Evolutionary conservation across 2,329 filamentous ascomycete genomes (phyloP).

Genomic region (Aspergillus brunneoviolaceus): DNA sequence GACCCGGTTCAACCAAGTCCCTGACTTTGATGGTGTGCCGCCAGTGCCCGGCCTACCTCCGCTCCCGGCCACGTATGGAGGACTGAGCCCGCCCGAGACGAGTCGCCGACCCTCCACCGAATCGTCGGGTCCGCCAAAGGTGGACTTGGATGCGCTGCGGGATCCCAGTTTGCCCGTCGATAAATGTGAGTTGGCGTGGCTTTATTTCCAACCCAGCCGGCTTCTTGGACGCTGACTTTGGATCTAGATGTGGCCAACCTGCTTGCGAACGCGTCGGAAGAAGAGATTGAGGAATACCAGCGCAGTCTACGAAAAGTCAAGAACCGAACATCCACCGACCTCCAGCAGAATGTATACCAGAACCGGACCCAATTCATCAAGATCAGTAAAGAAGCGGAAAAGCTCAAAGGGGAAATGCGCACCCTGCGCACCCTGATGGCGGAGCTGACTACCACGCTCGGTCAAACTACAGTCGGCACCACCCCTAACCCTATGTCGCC

Average conservation of each 20-base stretch:
- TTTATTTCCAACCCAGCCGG: not conserved
- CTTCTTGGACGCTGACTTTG: slow-evolving; percentile 6
- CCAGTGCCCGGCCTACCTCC: slow-evolving; percentile 67
- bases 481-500: slow-evolving; percentile 56
- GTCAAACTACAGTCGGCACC: slow-evolving; percentile 45
- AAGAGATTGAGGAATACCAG: slow-evolving; percentile 82
- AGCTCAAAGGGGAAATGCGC: slow-evolving; percentile 94
- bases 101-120: slow-evolving; percentile 53
- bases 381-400: slow-evolving; percentile 98
- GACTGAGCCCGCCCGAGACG: slow-evolving; percentile 42
- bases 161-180: slow-evolving; percentile 79
- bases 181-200: slow-evolving; percentile 59
- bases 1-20: slow-evolving; percentile 79
- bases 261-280: slow-evolving; percentile 80
- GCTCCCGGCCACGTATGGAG: slow-evolving; percentile 61
- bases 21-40: slow-evolving; percentile 66
- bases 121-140: slow-evolving; percentile 59
- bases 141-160: slow-evolving; percentile 75
- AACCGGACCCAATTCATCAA: slow-evolving; percentile 98
- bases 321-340: slow-evolving; percentile 72
- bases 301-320: slow-evolving; percentile 73
- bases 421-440: slow-evolving; percentile 87
- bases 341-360: slow-evolving; percentile 94
- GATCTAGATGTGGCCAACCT: slow-evolving; percentile 55
- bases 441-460: slow-evolving; percentile 74